A percentile compares a stretch with the other conserved stretches of the same genome.
phyloP scores from a whole-genome alignment of 192 early-diverging fungal species.

The Lunasporangiospora selenospora region DNA sequence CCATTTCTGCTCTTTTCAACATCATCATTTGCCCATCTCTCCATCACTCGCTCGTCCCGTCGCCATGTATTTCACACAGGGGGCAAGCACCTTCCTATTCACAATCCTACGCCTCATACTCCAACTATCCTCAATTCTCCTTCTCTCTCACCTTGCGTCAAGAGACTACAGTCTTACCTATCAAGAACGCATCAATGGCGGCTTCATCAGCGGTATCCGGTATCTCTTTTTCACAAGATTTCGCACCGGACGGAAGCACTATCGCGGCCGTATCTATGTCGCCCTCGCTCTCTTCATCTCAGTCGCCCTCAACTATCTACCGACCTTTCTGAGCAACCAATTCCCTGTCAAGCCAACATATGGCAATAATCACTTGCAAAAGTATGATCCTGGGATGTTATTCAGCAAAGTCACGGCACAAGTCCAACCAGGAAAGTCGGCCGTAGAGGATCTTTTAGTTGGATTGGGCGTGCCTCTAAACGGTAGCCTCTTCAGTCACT shows the following conservation, averaged over 20 bases:
- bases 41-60: too few species aligned
- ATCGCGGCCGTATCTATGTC: slow-evolving; percentile 2
- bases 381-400: neutral
- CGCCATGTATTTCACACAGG: slow-evolving; percentile 7
- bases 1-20: too few species aligned
- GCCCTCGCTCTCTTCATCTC: neutral
- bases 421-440: neutral
- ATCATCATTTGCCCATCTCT: too few species aligned
- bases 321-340: neutral
- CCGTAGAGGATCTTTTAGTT: neutral
- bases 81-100: neutral
- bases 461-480: neutral
- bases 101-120: neutral
- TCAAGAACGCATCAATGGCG: slow-evolving; percentile 5
- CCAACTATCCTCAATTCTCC: neutral
- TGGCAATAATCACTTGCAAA: neutral
- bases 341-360: neutral
- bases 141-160: neutral
- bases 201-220: neutral
- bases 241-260: neutral
- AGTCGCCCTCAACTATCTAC: neutral
- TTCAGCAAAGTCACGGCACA: neutral
- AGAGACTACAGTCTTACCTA: neutral
- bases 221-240: slow-evolving; percentile 2
- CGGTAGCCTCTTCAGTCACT: neutral